phyloP scores from a whole-genome alignment of 2,329 filamentous ascomycete species.

The Venturia aucupariae region DNA sequence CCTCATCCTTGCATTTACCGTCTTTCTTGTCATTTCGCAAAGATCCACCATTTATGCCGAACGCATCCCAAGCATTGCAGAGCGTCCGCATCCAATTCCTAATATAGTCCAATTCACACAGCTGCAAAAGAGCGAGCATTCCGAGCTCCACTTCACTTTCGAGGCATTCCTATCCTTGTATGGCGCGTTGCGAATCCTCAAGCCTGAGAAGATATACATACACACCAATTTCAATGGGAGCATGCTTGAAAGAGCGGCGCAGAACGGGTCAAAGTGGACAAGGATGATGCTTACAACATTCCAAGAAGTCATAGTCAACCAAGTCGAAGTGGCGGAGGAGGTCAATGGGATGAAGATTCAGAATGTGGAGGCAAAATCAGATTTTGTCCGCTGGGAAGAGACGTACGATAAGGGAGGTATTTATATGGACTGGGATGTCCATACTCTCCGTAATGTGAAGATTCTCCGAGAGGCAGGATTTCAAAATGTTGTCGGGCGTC shows the following conservation, averaged over 20 bases:
- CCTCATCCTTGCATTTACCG: background rate
- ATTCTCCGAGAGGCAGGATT: background rate
- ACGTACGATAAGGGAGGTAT: background rate
- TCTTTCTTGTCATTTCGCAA: background rate
- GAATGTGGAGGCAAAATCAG: background rate
- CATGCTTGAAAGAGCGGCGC: background rate
- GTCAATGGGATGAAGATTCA: background rate
- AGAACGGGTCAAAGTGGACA: background rate
- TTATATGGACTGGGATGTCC: background rate
- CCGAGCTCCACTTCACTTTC: background rate
- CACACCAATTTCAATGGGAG: background rate
- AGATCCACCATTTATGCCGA: background rate
- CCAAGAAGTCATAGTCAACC: background rate
- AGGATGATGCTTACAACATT: background rate
- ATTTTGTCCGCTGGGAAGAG: background rate
- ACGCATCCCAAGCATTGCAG: background rate
- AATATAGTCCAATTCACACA: background rate
- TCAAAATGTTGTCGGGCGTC: background rate
- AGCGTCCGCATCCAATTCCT: background rate
- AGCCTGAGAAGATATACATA: constrained; percentile 1
- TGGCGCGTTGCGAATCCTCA: background rate
- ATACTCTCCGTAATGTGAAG: background rate
- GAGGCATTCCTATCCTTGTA: background rate
- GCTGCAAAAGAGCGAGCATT: background rate
- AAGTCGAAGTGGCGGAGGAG: background rate